Base-by-base conservation (phyloP, 2,329 filamentous ascomycete genomes). In the Cytospora piceicola region DNA sequence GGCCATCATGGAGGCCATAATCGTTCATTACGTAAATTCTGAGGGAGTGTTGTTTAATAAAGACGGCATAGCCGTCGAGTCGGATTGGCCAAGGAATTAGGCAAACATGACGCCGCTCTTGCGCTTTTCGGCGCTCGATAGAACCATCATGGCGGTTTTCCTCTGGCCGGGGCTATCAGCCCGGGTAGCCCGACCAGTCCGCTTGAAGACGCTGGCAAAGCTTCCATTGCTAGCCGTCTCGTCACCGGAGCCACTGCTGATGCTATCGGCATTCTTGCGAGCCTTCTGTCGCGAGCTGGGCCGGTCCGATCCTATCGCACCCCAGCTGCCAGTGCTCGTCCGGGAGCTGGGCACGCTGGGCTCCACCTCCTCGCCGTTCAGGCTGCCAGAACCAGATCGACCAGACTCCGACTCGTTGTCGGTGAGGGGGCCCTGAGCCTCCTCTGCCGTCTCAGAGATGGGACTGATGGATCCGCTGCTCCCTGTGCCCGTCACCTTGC, bases 61-160 rank as follows among this genome's bases (percentile, higher is more conserved):
- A 51, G 59, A 63, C 30, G 54, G 29, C 15, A 30, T 12, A 29
- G 11, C 34, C 17, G 22, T 57, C 53, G 3, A 36, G 46, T 52
- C 54, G 15, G 27, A 17, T 57, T 52, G 29, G 34, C 3, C 32
- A 9, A 20, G 11, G 9, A 20, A 34, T 63, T 58, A 68, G 46
- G 65, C 63, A 42, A 68, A n/a, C 12, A 58, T 60, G 69, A 73
- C 57, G 70, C 77, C 74, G 78, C 86, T 90, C 84, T 93, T 96
- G 78, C 93, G 91, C 87, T 96, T 97, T 82, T 96, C 93, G 69
- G 89, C 90, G 76, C 89, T 94, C 71, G 91, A 94, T 71, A 97
- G 85, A 71, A 97, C 90, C 75, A 97, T 87, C 83, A 93, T 90
- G 62, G 93, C 90, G 71, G 90, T 91, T 82, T 90, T 94, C 79